phyloP scores from a whole-genome alignment of 495 filamentous ascomycete genomes.

The Aspergillus bridgeri region DNA sequence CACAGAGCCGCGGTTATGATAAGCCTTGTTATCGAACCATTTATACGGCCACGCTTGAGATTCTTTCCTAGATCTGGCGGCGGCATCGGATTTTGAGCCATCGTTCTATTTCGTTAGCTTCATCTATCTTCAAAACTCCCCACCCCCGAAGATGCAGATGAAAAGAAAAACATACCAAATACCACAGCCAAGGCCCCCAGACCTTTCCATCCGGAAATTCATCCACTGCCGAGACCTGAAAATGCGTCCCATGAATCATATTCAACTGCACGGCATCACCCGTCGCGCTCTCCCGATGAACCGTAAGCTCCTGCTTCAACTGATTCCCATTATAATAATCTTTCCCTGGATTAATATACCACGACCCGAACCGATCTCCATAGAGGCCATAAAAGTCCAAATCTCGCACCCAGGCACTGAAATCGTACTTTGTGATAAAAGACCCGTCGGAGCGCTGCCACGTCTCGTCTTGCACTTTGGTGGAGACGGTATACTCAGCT shows the following conservation, averaged over 20 bases:
- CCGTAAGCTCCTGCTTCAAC: constrained; percentile 40
- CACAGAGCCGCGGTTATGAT: constrained; percentile 34
- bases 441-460: constrained; percentile 36
- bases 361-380: constrained; percentile 35
- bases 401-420: constrained; percentile 24
- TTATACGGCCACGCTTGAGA: constrained; percentile 34
- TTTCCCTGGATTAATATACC: constrained; percentile 42
- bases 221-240: constrained; percentile 28
- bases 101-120: constrained; percentile 23
- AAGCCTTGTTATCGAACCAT: constrained; percentile 32
- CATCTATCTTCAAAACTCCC: not conserved
- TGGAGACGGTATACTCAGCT: constrained; percentile 25
- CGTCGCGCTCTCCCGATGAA: constrained; percentile 34
- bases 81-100: constrained; percentile 32
- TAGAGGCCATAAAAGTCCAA: constrained; percentile 34
- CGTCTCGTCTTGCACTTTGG: constrained; percentile 42
- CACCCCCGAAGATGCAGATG: not conserved
- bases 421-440: constrained; percentile 45
- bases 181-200: constrained; percentile 44
- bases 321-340: constrained; percentile 43
- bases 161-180: constrained; percentile 23
- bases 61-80: constrained; percentile 23
- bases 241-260: constrained; percentile 45
- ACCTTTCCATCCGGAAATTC: constrained; percentile 32
- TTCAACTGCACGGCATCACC: constrained; percentile 41